A percentile compares a stretch with the other conserved stretches of the same genome.
These are phyloP conservation scores for Nicotiana obtusifolia DNA, from an alignment of 257 asterid species.

Conservation along the genomic window DNA sequence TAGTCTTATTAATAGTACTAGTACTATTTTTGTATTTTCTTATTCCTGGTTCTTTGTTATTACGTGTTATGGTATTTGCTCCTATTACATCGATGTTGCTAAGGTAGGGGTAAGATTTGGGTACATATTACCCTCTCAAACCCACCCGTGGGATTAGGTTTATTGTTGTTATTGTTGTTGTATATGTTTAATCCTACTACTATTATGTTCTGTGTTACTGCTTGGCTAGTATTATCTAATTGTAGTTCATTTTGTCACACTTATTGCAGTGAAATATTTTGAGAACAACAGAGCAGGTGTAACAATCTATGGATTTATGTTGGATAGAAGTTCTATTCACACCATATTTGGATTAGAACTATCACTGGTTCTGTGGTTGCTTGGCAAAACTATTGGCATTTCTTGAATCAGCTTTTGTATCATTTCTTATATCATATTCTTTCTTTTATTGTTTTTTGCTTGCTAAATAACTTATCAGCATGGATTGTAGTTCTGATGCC, in stretches of 20 bases:
- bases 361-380: conserved; percentile 63
- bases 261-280: conserved; percentile 47
- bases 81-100: too few species aligned
- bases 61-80: too few species aligned
- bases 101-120: too few species aligned
- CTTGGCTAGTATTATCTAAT: background rate
- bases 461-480: background rate
- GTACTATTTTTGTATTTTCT: too few species aligned
- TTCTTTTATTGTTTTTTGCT: background rate
- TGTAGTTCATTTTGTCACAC: background rate
- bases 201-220: background rate
- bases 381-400: conserved; percentile 64
- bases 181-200: background rate
- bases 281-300: conserved; percentile 76
- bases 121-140: too few species aligned
- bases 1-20: too few species aligned
- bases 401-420: conserved; percentile 27
- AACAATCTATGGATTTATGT: conserved; percentile 63
- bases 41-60: too few species aligned
- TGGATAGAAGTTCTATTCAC: conserved; percentile 56
- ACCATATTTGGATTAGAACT: conserved; percentile 64
- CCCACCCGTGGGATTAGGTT: too few species aligned
- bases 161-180: too few species aligned
- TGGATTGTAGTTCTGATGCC: background rate
- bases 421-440: background rate